Evolutionary conservation across 495 filamentous ascomycete genomes (phyloP), one percentile per base, ranked within the genome.

Genomic region (Physcia stellaris): DNA sequence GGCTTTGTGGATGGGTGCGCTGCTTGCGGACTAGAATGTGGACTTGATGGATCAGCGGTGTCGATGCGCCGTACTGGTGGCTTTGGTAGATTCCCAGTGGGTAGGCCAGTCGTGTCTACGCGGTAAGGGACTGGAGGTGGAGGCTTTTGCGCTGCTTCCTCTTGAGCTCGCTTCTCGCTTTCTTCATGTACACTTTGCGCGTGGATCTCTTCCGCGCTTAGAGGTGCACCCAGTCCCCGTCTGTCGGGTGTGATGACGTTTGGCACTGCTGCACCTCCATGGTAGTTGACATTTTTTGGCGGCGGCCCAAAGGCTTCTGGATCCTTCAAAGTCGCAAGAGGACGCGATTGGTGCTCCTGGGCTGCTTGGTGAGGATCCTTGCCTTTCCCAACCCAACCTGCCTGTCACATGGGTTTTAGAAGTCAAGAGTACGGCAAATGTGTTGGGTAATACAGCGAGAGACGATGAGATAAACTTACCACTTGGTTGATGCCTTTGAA

Each of bases 261-360:
- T 17, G 67, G 58, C 4, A 63, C 48, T 7, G 70, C 65, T 4
- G 59, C 58, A 2, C 58, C 58, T 12, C 70, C 65, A 51, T 76
- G 62, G 43, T 67, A 73, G 29, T 67, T 68, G 49, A 68, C 55
- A 44, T 73, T 68, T 45, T 79, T 93, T 3, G 88, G 88, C 16
- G 88, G 88, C 24, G 88, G 84, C 2, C 72, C 85, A 55, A 98
- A 95, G 10, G 77, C 69, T 0, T 73, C 54, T 2, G 90, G 88
- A 55, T 98, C 90, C 50, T 79, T 78, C 15, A 98, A 66, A 2
- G 79, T 66, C 3, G 76, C 70, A n/a, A 93, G 55, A 2, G 90
- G 88, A 4, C 65, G 62, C 13, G 84, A 73, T 45, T 71, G 61
- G 50, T 80, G 68, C 3, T 68, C 55, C 45, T 44, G 20, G 13